Percentiles rank a stretch among this genome's conserved stretches.
Evolutionary conservation across 2,329 filamentous ascomycete species (phyloP).

Genomic region (Westerdykella aurantiaca): DNA sequence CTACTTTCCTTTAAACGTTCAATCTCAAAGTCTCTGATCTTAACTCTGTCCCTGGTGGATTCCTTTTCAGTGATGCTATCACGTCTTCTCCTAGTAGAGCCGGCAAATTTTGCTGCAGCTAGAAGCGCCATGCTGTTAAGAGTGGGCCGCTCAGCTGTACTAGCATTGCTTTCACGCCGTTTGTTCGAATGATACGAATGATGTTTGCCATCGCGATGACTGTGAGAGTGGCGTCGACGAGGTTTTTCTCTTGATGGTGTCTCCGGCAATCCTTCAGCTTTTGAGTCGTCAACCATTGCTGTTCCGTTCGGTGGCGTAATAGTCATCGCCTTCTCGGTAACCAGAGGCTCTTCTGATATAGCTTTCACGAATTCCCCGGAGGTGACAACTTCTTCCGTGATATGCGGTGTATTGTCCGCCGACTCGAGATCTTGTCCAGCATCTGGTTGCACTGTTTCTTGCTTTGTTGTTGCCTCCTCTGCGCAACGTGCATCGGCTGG

Average conservation of each 20-base stretch:
- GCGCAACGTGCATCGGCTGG: background rate
- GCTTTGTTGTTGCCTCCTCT: background rate
- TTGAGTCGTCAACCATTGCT: constrained; percentile 20
- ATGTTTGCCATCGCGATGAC: constrained; percentile 22
- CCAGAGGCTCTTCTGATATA: background rate
- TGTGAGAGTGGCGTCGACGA: constrained; percentile 25
- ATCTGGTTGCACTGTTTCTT: background rate
- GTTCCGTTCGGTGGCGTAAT: constrained; percentile 22
- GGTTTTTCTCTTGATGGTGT: constrained; percentile 21
- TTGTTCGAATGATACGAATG: constrained; percentile 13
- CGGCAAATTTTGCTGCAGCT: constrained; percentile 15
- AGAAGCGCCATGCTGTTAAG: constrained; percentile 15
- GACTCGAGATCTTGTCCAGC: background rate
- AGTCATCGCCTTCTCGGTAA: background rate
- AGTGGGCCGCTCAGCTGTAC: constrained; percentile 20
- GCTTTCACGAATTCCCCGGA: background rate
- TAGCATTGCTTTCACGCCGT: constrained; percentile 29
- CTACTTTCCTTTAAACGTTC: constrained; percentile 16
- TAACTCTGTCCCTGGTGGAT: constrained; percentile 14
- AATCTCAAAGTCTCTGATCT: constrained; percentile 16
- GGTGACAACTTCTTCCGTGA: background rate
- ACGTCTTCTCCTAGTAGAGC: constrained; percentile 21
- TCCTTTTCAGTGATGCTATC: constrained; percentile 33
- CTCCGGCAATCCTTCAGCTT: constrained; percentile 7
- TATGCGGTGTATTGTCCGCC: background rate